Base-by-base conservation (phyloP, 306 rosid species). In the Trifolium pratense region DNA sequence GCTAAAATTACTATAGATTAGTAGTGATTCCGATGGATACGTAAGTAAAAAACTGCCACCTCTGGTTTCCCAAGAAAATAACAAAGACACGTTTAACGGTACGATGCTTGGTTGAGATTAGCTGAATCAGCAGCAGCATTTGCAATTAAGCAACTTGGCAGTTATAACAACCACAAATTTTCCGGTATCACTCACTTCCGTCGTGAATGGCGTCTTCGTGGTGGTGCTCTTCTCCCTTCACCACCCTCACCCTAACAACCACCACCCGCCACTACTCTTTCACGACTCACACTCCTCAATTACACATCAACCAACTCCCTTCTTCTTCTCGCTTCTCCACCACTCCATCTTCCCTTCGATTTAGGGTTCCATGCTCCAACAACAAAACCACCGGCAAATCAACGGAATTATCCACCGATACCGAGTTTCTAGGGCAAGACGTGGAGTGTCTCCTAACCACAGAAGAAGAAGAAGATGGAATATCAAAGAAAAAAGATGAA, bases 391-490 rank as follows among this genome's bases (percentile, higher is more conserved):
- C 73, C n/a, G 23, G 14, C 3, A 45, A 43, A 36, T 18, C 52
- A 6, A 29, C 40, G 0, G 40, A 59, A 29, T 59, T 40, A 11
- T 59, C 65, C 20, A 59, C 65, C 40, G 13, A 59, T 1, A 11
- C 15, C 1, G 82, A 85, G 12, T n/a, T 58, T 5, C 57, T 78
- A 69, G 96, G 92, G 1, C 88, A 78, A 68, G 90, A 89, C 69
- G 92, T 87, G n/a, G 91, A 86, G 75, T 83, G 92, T 69, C 20
- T 80, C 5, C 58, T 88, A 1, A 17, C 9, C 0, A 4, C 62
- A n/a, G n/a, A n/a, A 10, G 64, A 73, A 51, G 34, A 51, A 48
- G 70, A 52, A 55, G 62, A 75, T 8, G 31, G 23, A 36, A 63
- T 13, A 66, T 36, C 31, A 4, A 26, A 26, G 31, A 26, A 26